Evolutionary conservation across 108 stramenopile genomes (phyloP), one percentile per base, ranked within the genome.

Genomic region (Cyclotella kingstonii): DNA sequence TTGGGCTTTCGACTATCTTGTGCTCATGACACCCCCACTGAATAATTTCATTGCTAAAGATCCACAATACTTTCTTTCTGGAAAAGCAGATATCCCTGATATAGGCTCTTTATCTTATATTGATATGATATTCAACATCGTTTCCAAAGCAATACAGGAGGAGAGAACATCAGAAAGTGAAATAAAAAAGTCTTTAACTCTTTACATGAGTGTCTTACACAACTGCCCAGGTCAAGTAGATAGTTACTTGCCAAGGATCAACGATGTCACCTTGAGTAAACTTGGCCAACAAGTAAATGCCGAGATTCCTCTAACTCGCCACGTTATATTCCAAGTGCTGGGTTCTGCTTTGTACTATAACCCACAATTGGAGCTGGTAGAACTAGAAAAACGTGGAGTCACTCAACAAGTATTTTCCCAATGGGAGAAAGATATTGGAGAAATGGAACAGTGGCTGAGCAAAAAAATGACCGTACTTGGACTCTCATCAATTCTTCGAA

Each of bases 1-100:
- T 52, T 98, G 87, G 86, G 98, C 98, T 0, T 97, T 89, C 66
- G 98, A 98, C 63, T 97, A 96, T 56, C 60, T 97, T 64, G 81
- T 89, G 34, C 83, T 95, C 59, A 93, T 98, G 92, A 89, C 92
- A 23, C 90, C 87, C 5, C 95, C 96, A 23, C 55, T 98, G 35
- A 93, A 96, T 60, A 95, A 92, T 65, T 97, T 91, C 64, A 96
- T 98, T 56, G 63, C 76, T 21, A 94, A 95, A 56, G 91, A 78
- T 29, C 83, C 92, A 0, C 78, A 90, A 44, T 47, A 78, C 8
- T 95, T 91, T 68, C 69, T 93, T 12, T 42, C 73, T 11, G 83
- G 75, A 31, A 74, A 78, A 19, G 81, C 78, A 10, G 66, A 75
- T 36, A 50, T 84, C 2, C 79, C 80, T 0, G 84, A 89, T 10